These are phyloP conservation scores for Bipolaris cookei DNA, from an alignment of 2,329 filamentous ascomycete genomes.

Conservation along the genomic window DNA sequence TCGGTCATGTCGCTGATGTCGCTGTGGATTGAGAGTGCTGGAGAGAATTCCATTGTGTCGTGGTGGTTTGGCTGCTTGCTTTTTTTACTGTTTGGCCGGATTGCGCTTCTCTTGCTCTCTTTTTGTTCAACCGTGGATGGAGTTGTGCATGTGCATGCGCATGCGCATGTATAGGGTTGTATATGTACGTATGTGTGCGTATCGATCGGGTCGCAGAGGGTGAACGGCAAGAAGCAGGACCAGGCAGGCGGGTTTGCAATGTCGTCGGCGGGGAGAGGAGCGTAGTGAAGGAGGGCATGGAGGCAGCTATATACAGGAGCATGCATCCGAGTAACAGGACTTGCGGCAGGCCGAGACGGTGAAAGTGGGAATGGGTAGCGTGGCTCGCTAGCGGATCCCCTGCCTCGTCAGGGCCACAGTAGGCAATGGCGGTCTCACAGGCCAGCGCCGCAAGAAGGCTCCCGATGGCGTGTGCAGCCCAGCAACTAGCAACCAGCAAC, in stretches of 20 bases:
- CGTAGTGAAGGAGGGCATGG: slow-evolving; percentile 22
- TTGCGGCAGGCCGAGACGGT: slow-evolving; percentile 33
- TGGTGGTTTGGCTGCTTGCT: background rate
- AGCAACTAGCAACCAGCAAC: no score
- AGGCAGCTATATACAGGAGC: slow-evolving; percentile 31
- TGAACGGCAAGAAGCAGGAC: background rate
- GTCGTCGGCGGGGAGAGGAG: slow-evolving; percentile 28
- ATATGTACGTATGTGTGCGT: background rate
- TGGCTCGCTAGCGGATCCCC: slow-evolving; percentile 29
- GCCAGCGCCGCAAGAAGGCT: slow-evolving; percentile 15
- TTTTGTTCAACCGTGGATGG: no score
- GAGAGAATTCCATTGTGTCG: slow-evolving; percentile 34
- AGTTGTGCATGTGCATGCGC: no score
- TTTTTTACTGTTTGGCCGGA: slow-evolving; percentile 6
- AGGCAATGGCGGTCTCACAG: slow-evolving; percentile 9
- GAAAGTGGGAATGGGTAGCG: slow-evolving; percentile 32
- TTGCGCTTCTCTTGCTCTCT: slow-evolving; percentile 11
- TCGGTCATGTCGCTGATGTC: slow-evolving; percentile 48
- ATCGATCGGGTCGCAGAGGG: background rate
- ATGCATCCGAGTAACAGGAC: slow-evolving; percentile 6
- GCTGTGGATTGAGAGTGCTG: slow-evolving; percentile 34
- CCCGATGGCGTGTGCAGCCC: slow-evolving; percentile 16
- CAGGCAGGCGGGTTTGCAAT: slow-evolving; percentile 14
- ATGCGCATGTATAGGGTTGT: background rate
- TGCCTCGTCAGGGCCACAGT: background rate